phyloP scores from a whole-genome alignment of 495 filamentous ascomycete genomes.

The Umbilicaria muhlenbergii region DNA sequence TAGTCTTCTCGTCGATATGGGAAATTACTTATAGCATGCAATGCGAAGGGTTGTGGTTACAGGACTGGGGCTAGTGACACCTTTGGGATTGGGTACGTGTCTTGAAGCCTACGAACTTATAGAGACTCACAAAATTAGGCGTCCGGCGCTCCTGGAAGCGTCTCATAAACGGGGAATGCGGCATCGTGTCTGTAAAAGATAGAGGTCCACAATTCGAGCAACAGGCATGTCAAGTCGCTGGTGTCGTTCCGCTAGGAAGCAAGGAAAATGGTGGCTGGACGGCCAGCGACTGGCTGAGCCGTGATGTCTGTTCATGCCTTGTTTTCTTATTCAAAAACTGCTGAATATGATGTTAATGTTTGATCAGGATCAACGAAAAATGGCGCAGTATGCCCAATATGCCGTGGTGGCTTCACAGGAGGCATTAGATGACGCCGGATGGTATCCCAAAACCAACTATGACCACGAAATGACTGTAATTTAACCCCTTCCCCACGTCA shows the following conservation, averaged over 20 bases:
- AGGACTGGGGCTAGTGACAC: constrained; percentile 83
- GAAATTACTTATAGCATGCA: constrained; percentile 17
- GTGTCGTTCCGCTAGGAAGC: constrained; percentile 51
- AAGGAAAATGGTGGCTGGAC: constrained; percentile 49
- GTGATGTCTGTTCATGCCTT: constrained; percentile 24
- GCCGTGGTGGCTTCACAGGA: constrained; percentile 77
- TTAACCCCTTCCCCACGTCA: neutral
- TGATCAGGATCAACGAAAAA: constrained; percentile 55
- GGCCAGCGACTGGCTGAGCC: constrained; percentile 58
- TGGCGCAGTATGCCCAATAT: constrained; percentile 88
- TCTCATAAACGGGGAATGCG: constrained; percentile 63
- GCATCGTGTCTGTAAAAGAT: constrained; percentile 52
- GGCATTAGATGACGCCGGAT: constrained; percentile 70
- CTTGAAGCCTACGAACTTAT: neutral
- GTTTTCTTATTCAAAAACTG: neutral
- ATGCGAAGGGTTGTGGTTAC: constrained; percentile 96
- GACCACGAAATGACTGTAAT: constrained; percentile 53
- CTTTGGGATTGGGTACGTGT: constrained; percentile 57
- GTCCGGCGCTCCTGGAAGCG: constrained; percentile 64
- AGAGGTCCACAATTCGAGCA: constrained; percentile 44
- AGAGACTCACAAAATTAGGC: constrained; percentile 26
- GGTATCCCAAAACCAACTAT: constrained; percentile 46
- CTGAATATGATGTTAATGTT: neutral
- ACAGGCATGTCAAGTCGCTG: constrained; percentile 74
- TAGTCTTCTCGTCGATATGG: no score